Base-by-base conservation (phyloP, 2,329 filamentous ascomycete genomes). In the Westerdykella sp. region DNA sequence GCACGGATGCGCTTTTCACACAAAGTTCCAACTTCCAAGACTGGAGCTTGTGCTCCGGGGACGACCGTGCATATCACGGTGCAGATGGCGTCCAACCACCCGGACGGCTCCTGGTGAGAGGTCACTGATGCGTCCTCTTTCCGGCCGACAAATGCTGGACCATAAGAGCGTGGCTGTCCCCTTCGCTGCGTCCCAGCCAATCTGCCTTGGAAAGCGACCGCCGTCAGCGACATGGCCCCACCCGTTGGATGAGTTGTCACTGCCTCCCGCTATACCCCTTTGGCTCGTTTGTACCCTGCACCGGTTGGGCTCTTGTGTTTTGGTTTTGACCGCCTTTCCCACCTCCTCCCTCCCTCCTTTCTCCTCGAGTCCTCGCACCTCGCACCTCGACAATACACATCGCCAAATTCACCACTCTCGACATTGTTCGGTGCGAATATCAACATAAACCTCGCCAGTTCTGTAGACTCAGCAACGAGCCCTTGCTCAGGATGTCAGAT, bases 401-500 rank as follows among this genome's bases (percentile, higher is more conserved):
- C 37, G 48, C 37, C 51, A 50, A 43, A 50, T 28, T 28, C 22
- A 40, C 47, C 40, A 15, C 28, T 38, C 50, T 35, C 48, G 47
- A 45, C 50, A 44, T 46, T 45, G 45, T 34, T 34, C 42, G 34
- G 50, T 46, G 57, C 55, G 42, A 50, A 43, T 42, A 41, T 48
- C 48, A 46, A 40, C 48, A 39, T 45, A 42, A 39, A 42, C 37
- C 41, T 42, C 41, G 40, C 42, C 43, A 40, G 40, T 41, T 41
- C 41, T 53, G 46, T 53, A 57, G 50, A 43, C 41, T 53, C 39
- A 43, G 49, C 49, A 21, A 58, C 43, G 62, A 66, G 62, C 64
- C 59, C 59, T 60, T 58, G 63, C 60, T 67, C 65, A 68, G 63
- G 59, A 68, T 68, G 65, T 63, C 64, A 66, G 62, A 61, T 68